Conservation (phyloP, 805 yeast species). For the Saturnispora zaruensis region DNA sequence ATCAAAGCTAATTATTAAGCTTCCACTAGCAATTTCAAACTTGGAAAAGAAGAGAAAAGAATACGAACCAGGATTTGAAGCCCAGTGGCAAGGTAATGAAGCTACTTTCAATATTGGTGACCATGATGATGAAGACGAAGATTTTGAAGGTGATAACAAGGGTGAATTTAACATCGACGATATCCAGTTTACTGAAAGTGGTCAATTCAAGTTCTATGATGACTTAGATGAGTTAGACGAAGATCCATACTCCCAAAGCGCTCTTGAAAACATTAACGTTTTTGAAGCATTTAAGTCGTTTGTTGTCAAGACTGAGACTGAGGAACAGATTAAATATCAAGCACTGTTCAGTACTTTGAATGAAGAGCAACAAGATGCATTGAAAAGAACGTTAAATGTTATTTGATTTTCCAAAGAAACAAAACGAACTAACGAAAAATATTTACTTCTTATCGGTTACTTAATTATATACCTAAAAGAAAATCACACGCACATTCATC, state of each 20-base stretch:
- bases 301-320: constrained; percentile 39
- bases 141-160: constrained; percentile 21
- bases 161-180: constrained; percentile 25
- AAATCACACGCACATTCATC: background rate
- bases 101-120: constrained; percentile 14
- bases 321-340: constrained; percentile 29
- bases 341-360: constrained; percentile 18
- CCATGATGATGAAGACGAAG: constrained; percentile 20
- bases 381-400: constrained; percentile 9
- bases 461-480: background rate
- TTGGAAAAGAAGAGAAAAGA: constrained; percentile 57
- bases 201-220: constrained; percentile 31
- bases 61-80: constrained; percentile 32
- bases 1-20: constrained; percentile 42
- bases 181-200: constrained; percentile 25
- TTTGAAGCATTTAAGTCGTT: constrained; percentile 56
- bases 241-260: constrained; percentile 70
- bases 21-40: constrained; percentile 65
- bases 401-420: background rate
- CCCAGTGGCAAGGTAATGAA: constrained; percentile 16
- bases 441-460: background rate
- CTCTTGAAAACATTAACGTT: constrained; percentile 69
- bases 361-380: constrained; percentile 19
- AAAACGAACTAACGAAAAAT: background rate
- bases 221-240: constrained; percentile 72